Conservation (phyloP, 192 early-diverging fungal genomes). For the Rhizophagus clarus region DNA sequence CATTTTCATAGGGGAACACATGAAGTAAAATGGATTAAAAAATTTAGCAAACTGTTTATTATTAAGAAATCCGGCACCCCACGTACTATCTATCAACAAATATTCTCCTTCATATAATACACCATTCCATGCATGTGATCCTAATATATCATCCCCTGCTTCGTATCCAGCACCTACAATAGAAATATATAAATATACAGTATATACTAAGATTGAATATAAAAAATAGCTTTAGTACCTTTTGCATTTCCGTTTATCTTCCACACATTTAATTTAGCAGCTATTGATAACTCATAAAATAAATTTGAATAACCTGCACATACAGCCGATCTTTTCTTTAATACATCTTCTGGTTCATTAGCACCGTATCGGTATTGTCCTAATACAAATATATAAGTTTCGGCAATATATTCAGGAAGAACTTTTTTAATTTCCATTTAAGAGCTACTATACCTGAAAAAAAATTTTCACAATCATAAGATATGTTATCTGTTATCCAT, state of each 20-base stretch:
- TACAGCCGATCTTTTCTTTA: conserved; percentile 48
- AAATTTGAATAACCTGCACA: conserved; percentile 61
- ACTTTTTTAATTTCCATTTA: background rate
- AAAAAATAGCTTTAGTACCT: conserved; percentile 32
- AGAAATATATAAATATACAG: background rate
- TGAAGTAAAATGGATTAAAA: conserved; percentile 60
- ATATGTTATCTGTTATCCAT: conserved; percentile 60
- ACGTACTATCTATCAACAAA: conserved; percentile 61
- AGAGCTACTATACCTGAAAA: background rate
- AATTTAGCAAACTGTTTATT: conserved; percentile 43
- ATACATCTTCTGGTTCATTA: conserved; percentile 42
- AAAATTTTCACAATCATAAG: conserved; percentile 45
- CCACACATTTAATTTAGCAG: conserved; percentile 44
- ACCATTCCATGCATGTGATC: conserved; percentile 60
- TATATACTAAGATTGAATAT: background rate
- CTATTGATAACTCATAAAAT: conserved; percentile 53
- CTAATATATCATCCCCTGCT: background rate
- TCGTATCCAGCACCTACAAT: conserved; percentile 24
- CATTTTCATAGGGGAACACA: conserved; percentile 49
- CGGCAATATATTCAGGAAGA: background rate
- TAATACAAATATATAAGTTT: background rate
- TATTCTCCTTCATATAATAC: conserved; percentile 53
- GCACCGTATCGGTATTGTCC: conserved; percentile 31
- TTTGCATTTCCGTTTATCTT: conserved; percentile 55
- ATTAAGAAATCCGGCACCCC: conserved; percentile 52